Evolutionary conservation across 768 basidiomycete genomes (phyloP).

Genomic region (Collybiopsis confluens): DNA sequence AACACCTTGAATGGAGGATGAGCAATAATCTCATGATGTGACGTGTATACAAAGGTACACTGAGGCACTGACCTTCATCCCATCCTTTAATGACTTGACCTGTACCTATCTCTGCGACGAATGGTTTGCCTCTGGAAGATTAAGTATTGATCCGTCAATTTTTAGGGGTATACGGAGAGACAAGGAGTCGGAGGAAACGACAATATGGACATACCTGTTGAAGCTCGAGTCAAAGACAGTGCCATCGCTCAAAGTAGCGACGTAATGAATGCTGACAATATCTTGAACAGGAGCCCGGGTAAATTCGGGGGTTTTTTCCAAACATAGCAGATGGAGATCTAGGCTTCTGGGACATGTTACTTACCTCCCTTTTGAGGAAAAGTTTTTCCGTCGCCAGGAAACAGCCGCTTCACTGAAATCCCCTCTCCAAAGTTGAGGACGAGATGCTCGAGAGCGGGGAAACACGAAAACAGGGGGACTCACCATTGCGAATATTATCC

Average conservation of each 20-base stretch:
- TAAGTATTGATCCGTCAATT: constrained; percentile 8
- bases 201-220: constrained; percentile 52
- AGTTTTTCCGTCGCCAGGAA: constrained; percentile 53
- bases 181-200: no score
- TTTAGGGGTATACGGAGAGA: no score
- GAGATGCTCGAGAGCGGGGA: not conserved
- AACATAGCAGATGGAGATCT: constrained; percentile 8
- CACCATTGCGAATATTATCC: not conserved
- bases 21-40: not conserved
- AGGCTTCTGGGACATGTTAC: constrained; percentile 26
- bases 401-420: constrained; percentile 56
- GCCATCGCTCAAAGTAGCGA: constrained; percentile 65
- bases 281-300: constrained; percentile 36
- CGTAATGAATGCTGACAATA: constrained; percentile 73
- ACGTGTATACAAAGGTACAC: not conserved
- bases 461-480: not conserved
- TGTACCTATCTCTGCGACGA: constrained; percentile 68
- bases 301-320: constrained; percentile 8
- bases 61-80: constrained; percentile 66
- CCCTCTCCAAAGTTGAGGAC: constrained; percentile 41
- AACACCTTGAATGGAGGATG: constrained; percentile 47
- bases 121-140: constrained; percentile 46
- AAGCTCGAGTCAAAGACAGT: constrained; percentile 70
- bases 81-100: constrained; percentile 86
- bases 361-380: constrained; percentile 73